Conservation (phyloP, 164 flowering plant species). For the Brasenia schreberi region DNA sequence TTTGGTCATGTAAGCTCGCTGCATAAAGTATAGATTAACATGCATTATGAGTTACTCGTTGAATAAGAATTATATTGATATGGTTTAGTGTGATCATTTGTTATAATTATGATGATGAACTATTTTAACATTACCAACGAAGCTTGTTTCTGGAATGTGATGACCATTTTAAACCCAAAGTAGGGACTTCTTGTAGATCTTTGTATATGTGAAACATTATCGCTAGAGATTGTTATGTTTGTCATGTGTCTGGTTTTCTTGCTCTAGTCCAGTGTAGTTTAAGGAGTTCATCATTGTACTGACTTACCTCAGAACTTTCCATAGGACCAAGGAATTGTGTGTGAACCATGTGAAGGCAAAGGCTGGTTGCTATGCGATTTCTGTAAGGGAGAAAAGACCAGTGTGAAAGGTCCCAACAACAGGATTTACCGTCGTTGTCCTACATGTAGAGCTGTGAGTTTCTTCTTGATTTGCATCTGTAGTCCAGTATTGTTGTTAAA, state of each 20-base stretch:
- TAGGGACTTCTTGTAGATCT: background rate
- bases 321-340: conserved; percentile 39
- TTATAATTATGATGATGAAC: too few relatives aligned
- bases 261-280: background rate
- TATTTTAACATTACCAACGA: too few relatives aligned
- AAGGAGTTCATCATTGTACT: background rate
- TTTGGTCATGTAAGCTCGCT: too few relatives aligned
- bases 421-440: conserved; percentile 84
- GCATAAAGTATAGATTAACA: too few relatives aligned
- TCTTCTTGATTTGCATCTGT: background rate
- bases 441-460: conserved; percentile 79
- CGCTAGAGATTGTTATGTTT: background rate
- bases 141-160: too few relatives aligned
- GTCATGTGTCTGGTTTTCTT: background rate
- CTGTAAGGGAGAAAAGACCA: conserved; percentile 75
- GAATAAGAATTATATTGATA: too few relatives aligned
- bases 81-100: too few relatives aligned
- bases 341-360: conserved; percentile 70
- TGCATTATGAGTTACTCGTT: too few relatives aligned
- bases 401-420: conserved; percentile 56
- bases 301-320: background rate
- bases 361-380: conserved; percentile 93
- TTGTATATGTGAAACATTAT: background rate
- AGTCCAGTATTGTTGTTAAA: background rate
- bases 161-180: background rate